A percentile compares a stretch with the other conserved stretches of the same genome.
Conservation (phyloP, 225 moss, liverwort and hornwort species). For the Polytrichum commune region DNA sequence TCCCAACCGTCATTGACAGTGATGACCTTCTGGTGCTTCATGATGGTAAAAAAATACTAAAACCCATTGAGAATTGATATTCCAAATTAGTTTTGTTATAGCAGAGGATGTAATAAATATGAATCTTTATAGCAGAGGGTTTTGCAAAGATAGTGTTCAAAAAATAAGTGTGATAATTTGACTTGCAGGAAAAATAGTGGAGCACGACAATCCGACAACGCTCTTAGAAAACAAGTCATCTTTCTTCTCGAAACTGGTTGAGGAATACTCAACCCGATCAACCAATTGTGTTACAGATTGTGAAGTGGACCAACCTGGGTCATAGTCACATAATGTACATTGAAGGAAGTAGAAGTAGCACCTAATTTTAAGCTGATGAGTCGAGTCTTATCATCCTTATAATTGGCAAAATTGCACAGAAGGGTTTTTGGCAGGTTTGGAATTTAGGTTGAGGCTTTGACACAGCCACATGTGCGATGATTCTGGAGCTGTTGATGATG, state of each 20-base stretch:
- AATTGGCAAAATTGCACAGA: too few relatives aligned
- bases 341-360: too few relatives aligned
- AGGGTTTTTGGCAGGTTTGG: too few relatives aligned
- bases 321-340: too few relatives aligned
- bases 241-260: constrained; percentile 41
- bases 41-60: constrained; percentile 13
- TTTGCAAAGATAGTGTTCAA: not conserved
- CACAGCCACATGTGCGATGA: constrained; percentile 2
- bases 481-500: not conserved
- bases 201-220: constrained; percentile 22
- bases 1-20: constrained; percentile 41
- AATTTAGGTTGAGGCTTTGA: not conserved
- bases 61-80: not conserved
- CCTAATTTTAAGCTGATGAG: too few relatives aligned
- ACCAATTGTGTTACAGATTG: not conserved
- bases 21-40: constrained; percentile 37
- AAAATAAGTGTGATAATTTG: too few relatives aligned
- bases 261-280: constrained; percentile 24
- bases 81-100: not conserved
- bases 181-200: constrained; percentile 34
- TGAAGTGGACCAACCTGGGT: too few relatives aligned
- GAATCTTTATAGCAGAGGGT: not conserved
- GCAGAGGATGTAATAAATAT: not conserved
- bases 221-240: constrained; percentile 36
- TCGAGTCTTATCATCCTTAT: too few relatives aligned